A percentile compares a stretch with the other conserved stretches of the same genome.
Conservation (phyloP, 495 filamentous ascomycete species). For the Amniculicola lignicola region DNA sequence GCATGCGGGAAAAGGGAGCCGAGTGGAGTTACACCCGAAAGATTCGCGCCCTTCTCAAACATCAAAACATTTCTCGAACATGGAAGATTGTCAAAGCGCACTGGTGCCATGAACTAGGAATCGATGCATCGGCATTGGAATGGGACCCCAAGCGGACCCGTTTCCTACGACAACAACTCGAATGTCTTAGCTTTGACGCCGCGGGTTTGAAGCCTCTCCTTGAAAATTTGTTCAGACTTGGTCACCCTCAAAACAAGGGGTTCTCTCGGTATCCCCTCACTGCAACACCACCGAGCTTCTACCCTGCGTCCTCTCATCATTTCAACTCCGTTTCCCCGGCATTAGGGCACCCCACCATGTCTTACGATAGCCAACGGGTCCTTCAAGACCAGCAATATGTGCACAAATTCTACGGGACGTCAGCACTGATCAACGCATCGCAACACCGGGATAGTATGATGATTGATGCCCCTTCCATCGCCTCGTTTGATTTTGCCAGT, state of each 20-base stretch:
- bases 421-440: too few relatives aligned
- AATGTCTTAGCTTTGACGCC: background rate
- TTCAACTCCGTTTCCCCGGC: too few relatives aligned
- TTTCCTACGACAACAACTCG: background rate
- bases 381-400: too few relatives aligned
- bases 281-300: too few relatives aligned
- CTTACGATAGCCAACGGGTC: too few relatives aligned
- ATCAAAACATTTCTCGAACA: background rate
- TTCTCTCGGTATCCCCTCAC: background rate
- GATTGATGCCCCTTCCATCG: too few relatives aligned
- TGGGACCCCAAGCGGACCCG: conserved; percentile 5
- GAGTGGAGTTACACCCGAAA: conserved; percentile 8
- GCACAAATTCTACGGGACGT: too few relatives aligned
- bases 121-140: background rate
- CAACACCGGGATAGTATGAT: too few relatives aligned
- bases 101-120: background rate
- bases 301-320: too few relatives aligned
- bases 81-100: background rate
- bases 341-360: too few relatives aligned
- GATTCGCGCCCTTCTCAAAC: conserved; percentile 2
- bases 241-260: background rate
- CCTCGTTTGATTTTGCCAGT: too few relatives aligned
- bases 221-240: background rate
- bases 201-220: background rate
- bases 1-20: background rate